Evolutionary conservation across 768 basidiomycete species (phyloP), one percentile per base, ranked within the genome.

Genomic region (Daedalea quercina): DNA sequence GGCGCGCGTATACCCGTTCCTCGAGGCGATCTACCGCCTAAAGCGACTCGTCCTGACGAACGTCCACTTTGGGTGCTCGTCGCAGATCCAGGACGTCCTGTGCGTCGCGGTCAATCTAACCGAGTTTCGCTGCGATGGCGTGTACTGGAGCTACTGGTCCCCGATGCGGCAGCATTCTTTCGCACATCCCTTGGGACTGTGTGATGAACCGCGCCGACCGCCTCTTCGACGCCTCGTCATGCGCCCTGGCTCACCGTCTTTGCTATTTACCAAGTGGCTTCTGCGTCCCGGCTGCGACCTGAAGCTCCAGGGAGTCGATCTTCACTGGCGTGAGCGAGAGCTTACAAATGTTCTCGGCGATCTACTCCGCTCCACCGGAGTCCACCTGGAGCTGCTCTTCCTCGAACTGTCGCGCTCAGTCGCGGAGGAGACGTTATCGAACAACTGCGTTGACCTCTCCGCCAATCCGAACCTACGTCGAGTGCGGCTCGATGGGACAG

Each of bases 41-140:
- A 45, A 44, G 31, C n/a, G 51, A 6, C 53, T 60, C 31, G 47
- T 51, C n/a, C 53, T 57, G 28, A 43, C 54, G 23, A 52, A 60
- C 41, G 59, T 60, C 37, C 47, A 54, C 34, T 58, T 60, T 44
- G 57, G 53, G 37, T 50, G 42, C 25, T 52, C 51, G n/a, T 23
- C 35, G 31, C 52, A 60, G 40, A 31, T 57, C 23, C 50, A 52
- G 22, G 25, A 44, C 3, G 23, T 60, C 12, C 54, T 60, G 19
- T 50, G 52, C 31, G 56, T 54, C 2, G 55, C 57, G n/a, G 24
- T 23, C 31, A 47, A 50, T 22, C 8, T 49, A 43, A 35, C 20
- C n/a, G 48, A 50, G 24, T 47, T 60, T 17, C 45, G 47, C 41
- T 50, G 55, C 54, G 53, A 57, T 42, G 53, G 55, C 42, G 54